Base-by-base conservation (phyloP, 2,329 filamentous ascomycete genomes). In the Fusarium sp. region DNA sequence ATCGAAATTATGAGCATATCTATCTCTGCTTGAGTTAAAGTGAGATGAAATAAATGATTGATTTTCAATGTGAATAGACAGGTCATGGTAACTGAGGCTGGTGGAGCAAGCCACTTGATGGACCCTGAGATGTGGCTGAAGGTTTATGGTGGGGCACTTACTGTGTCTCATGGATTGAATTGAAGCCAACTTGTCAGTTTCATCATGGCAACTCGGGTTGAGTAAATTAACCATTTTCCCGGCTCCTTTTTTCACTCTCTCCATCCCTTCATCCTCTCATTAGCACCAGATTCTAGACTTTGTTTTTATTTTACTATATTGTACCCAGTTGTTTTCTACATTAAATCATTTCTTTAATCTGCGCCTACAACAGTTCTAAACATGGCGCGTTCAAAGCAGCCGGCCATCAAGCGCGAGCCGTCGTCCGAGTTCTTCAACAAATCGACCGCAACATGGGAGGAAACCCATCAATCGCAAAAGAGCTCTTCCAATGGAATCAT, bases 361-460 rank as follows among this genome's bases (percentile, higher is more conserved):
- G 3, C 26, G 13, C 20, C 48, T 45, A 37, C 40, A 28, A 55
- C 37, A 20, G 41, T 48, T 28, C 28, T 43, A 24, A 30, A 43
- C 67, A 93, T 94, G 91, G 91, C 90, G 62, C 88, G 91, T 74
- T 86, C 85, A 56, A 93, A 94, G 79, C 90, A 92, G 79, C 81
- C 86, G 39, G 89, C 91, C 11, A 79, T 90, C 59, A 86, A 88
- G 77, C 88, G 90, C 75, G 86, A 88, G 69, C 81, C 87, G 4
- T 92, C 90, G 9, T 90, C 89, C 26, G 89, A 92, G 75, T 87
- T 88, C 75, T 86, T 89, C 49, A 84, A 84, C 74, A 86, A 84
- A 68, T 74, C 65, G 28, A 82, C 76, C 48, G 79, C 79, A 8
- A 61, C 67, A n/a, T 80, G 78, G 77, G 75, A 80, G 59, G 66